Conservation (phyloP, 2,329 filamentous ascomycete species). For the Davidsoniella virescens region DNA sequence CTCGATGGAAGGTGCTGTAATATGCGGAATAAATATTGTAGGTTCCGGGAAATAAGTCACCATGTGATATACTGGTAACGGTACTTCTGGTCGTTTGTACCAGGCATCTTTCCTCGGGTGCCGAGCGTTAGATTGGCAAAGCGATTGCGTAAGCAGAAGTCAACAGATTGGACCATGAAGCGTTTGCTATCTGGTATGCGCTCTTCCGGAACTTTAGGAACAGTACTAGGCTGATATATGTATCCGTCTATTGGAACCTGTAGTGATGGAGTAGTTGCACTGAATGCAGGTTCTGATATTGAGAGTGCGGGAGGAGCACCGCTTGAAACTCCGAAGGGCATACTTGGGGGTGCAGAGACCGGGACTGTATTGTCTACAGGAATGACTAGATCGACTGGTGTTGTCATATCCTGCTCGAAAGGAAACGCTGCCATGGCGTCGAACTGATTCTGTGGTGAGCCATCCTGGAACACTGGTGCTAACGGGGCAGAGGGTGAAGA, state of each 20-base stretch:
- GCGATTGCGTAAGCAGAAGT: conserved; percentile 38
- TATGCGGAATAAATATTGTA: neutral
- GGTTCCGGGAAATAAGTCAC: conserved; percentile 18
- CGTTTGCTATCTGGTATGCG: conserved; percentile 35
- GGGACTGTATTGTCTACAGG: neutral
- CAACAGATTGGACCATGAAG: conserved; percentile 38
- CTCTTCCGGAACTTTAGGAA: too few relatives aligned
- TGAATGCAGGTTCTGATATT: neutral
- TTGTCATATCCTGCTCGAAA: too few relatives aligned
- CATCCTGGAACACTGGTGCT: neutral
- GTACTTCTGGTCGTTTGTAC: conserved; percentile 30
- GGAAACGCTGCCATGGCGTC: too few relatives aligned
- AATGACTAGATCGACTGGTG: too few relatives aligned
- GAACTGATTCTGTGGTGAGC: too few relatives aligned
- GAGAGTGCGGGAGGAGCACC: neutral
- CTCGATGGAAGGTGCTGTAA: neutral
- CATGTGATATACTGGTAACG: conserved; percentile 31
- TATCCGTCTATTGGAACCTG: neutral
- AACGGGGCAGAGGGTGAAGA: neutral
- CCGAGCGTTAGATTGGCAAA: conserved; percentile 35
- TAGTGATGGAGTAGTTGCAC: neutral
- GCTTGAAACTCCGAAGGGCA: neutral
- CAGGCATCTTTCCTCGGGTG: conserved; percentile 33
- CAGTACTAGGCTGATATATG: neutral
- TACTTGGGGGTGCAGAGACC: neutral